phyloP scores from a whole-genome alignment of 164 flowering plant species.

The Euptelea pleiosperma region DNA sequence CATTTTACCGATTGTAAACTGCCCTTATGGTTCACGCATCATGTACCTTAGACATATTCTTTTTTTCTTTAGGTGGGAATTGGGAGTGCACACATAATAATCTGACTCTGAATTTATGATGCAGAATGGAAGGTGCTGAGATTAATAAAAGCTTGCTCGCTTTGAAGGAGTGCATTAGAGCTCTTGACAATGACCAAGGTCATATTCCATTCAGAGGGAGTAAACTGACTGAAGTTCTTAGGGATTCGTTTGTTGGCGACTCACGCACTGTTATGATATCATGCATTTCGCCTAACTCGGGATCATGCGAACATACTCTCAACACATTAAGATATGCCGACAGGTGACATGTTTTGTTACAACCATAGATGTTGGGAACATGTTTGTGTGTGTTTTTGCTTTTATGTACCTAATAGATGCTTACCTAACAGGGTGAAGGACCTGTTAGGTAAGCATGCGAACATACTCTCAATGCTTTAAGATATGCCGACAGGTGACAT shows the following conservation, averaged over 20 bases:
- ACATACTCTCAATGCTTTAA: too few species aligned
- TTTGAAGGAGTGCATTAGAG: conserved; percentile 89
- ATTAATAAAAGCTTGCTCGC: conserved; percentile 94
- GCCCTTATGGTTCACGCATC: background rate
- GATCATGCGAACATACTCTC: conserved; percentile 91
- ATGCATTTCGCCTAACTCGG: conserved; percentile 86
- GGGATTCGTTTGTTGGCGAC: conserved; percentile 94
- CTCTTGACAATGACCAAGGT: conserved; percentile 90
- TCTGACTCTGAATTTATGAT: conserved; percentile 12
- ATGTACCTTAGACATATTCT: background rate
- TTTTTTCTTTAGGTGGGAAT: background rate
- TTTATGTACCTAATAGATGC: conserved; percentile 1
- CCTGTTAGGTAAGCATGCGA: too few species aligned
- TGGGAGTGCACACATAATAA: background rate
- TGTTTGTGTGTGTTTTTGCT: background rate
- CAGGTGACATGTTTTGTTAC: conserved; percentile 41
- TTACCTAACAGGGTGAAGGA: conserved; percentile 69
- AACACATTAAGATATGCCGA: conserved; percentile 96
- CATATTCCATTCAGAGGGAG: conserved; percentile 98
- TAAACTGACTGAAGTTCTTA: conserved; percentile 85
- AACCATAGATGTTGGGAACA: background rate
- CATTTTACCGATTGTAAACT: background rate
- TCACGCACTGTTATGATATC: conserved; percentile 97
- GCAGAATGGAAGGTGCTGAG: conserved; percentile 96
- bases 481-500: too few species aligned